Evolutionary conservation across 208 protist genomes (phyloP).

Genomic region (Acanthamoeba castellanii): DNA sequence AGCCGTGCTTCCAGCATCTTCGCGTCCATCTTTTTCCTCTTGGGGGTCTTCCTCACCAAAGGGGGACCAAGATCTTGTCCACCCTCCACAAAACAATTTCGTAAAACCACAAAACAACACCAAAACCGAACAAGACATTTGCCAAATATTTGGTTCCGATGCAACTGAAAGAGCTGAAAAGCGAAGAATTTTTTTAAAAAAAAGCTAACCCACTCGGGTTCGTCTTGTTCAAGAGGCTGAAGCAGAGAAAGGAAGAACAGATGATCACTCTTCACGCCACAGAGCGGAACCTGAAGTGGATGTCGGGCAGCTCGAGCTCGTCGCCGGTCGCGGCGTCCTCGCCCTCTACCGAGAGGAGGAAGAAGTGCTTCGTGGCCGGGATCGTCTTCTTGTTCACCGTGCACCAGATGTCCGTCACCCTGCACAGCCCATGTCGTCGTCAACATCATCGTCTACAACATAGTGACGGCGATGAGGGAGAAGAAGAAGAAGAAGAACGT

Average conservation of each 20-base stretch:
- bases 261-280: too few species aligned
- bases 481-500: background rate
- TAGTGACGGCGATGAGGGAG: background rate
- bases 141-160: too few species aligned
- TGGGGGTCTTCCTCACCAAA: too few species aligned
- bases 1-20: too few species aligned
- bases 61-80: too few species aligned
- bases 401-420: conserved; percentile 17
- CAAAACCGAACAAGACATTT: too few species aligned
- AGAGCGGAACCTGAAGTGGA: conserved; percentile 15
- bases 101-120: too few species aligned
- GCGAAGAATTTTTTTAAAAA: background rate
- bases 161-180: background rate
- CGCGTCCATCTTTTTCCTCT: background rate
- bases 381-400: conserved; percentile 10
- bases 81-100: too few species aligned
- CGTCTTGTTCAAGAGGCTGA: background rate
- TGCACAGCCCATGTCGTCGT: background rate
- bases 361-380: background rate
- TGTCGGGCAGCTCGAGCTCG: conserved; percentile 22
- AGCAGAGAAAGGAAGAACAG: background rate
- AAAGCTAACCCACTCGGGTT: background rate
- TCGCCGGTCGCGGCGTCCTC: conserved; percentile 11
- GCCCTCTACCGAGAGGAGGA: conserved; percentile 37
- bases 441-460: background rate